Evolutionary conservation across 257 asterid species (phyloP).

Genomic region (Nicotiana undulata): DNA sequence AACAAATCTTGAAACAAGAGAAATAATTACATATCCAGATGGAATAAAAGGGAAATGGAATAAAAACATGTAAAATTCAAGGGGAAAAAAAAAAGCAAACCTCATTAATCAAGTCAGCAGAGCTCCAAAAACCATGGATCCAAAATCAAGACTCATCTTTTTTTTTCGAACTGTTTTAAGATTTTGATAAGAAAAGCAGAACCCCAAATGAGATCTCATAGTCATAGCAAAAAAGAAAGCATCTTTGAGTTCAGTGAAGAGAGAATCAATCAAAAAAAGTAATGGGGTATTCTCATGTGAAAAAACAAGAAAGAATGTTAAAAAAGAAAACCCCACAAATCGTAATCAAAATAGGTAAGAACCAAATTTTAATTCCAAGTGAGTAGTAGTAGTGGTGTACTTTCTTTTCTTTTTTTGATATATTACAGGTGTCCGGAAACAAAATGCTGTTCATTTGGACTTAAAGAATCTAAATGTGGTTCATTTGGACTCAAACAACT

Average conservation of each 20-base stretch:
- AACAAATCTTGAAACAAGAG: neutral
- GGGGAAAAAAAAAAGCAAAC: neutral
- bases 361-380: conserved; percentile 10
- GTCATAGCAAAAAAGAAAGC: neutral
- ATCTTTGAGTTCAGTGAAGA: neutral
- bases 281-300: neutral
- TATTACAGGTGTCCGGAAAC: neutral
- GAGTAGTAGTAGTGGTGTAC: neutral
- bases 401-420: neutral
- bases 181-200: neutral
- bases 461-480: too few relatives aligned
- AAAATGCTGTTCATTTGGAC: too few relatives aligned
- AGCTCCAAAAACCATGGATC: conserved; percentile 13
- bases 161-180: neutral
- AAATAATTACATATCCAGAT: neutral
- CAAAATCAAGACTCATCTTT: neutral
- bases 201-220: neutral
- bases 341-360: conserved; percentile 7
- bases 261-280: neutral
- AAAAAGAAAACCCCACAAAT: conserved; percentile 15
- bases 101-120: neutral
- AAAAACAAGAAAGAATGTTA: neutral
- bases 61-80: neutral
- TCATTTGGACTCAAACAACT: too few relatives aligned
- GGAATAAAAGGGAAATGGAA: too few relatives aligned